Evolutionary conservation across 495 filamentous ascomycete genomes (phyloP).

Genomic region (Penicillium steckii): DNA sequence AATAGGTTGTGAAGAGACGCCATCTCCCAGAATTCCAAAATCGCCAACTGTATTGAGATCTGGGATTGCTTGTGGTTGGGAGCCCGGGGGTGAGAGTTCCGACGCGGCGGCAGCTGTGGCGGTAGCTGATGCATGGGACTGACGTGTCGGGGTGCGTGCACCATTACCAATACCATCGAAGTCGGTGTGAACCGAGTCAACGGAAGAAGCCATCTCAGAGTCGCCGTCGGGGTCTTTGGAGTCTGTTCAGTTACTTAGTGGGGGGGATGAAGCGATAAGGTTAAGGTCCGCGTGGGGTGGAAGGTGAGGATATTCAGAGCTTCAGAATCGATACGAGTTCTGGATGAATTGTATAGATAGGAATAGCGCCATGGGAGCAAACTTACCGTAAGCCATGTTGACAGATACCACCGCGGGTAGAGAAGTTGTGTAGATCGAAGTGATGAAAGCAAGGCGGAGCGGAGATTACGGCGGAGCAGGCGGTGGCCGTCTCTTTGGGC

Average conservation of each 20-base stretch:
- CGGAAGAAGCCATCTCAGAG: conserved; percentile 57
- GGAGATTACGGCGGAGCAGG: conserved; percentile 21
- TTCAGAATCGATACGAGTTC: not conserved
- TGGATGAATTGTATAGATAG: not conserved
- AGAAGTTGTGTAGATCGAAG: conserved; percentile 1
- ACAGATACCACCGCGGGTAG: not conserved
- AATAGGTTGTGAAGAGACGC: not conserved
- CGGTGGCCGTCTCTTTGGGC: conserved; percentile 24
- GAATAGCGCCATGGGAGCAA: not conserved
- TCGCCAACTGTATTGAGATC: conserved; percentile 4
- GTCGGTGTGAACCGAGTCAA: conserved; percentile 36
- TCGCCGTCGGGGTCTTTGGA: conserved; percentile 53
- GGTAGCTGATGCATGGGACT: conserved; percentile 10
- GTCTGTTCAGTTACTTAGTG: conserved; percentile 12
- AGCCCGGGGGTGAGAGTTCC: conserved; percentile 56
- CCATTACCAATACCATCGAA: conserved; percentile 32
- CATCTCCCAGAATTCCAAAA: not conserved
- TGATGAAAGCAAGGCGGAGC: conserved; percentile 4
- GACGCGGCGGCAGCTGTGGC: conserved; percentile 24
- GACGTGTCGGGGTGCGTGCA: conserved; percentile 37
- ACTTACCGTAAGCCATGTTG: conserved; percentile 26
- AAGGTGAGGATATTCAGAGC: not conserved
- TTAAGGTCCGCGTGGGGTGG: not conserved
- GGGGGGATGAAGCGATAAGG: not conserved
- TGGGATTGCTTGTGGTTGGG: conserved; percentile 38